Percentiles rank a stretch among this genome's conserved stretches.
Conservation (phyloP, 176 grass and related monocot genomes). For the Paspalum vaginatum region DNA sequence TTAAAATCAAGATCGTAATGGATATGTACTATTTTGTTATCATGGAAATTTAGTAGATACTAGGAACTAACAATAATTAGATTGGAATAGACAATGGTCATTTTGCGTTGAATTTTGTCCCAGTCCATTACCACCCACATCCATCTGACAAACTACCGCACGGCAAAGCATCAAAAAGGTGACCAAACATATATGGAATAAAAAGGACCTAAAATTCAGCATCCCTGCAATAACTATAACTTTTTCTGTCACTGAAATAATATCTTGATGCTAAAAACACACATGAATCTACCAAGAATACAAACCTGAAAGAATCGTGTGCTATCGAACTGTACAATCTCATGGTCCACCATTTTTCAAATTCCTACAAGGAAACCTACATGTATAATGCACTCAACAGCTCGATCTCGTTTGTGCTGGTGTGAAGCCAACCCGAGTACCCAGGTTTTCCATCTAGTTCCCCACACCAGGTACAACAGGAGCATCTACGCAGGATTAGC, state of each 20-base stretch:
- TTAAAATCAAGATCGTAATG: no score
- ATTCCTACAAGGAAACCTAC: neutral
- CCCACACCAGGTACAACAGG: neutral
- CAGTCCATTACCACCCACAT: no score
- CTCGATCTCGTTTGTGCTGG: neutral
- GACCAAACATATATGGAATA: neutral
- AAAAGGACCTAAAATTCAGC: neutral
- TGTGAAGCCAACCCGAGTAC: neutral
- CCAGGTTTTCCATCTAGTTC: neutral
- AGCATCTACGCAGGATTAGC: neutral
- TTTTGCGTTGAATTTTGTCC: no score
- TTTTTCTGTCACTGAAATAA: neutral
- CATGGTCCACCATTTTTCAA: neutral
- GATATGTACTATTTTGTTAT: no score
- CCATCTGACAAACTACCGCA: no score
- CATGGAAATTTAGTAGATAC: no score
- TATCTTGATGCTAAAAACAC: neutral
- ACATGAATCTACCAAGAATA: neutral
- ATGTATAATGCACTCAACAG: neutral
- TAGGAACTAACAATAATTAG: no score
- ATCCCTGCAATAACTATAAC: neutral
- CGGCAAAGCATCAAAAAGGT: neutral
- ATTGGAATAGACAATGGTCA: no score
- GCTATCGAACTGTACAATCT: conserved; percentile 22
- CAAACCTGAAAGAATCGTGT: neutral